Evolutionary conservation across 306 rosid genomes (phyloP).

Genomic region (Citrullus mucosospermus): DNA sequence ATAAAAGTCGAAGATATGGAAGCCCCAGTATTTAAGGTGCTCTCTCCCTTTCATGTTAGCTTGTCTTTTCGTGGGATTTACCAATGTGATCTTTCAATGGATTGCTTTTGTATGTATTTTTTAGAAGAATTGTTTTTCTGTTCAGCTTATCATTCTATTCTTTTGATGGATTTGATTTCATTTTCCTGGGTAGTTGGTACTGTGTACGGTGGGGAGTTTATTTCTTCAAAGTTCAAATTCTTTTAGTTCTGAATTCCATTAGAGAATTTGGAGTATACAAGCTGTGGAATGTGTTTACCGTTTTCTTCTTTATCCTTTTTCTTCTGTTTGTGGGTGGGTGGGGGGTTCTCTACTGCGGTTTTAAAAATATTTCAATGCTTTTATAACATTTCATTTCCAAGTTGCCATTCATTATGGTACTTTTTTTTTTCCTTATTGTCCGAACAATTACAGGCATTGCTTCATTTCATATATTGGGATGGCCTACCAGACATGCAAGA

Average conservation of each 20-base stretch:
- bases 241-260: not conserved
- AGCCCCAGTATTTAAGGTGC: conserved; percentile 83
- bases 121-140: not conserved
- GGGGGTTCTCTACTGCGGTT: not conserved
- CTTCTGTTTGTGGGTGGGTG: no score
- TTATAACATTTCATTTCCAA: not conserved
- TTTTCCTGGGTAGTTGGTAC: not conserved
- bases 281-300: not conserved
- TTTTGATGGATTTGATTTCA: not conserved
- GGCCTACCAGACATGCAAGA: conserved; percentile 5
- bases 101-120: not conserved
- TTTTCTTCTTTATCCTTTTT: no score
- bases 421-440: not conserved
- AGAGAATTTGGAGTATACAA: not conserved
- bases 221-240: not conserved
- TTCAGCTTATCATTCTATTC: not conserved
- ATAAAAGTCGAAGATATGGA: conserved; percentile 65
- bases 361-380: not conserved
- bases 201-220: not conserved
- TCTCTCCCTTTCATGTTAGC: conserved; percentile 1
- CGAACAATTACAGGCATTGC: conserved; percentile 3
- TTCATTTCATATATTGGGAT: conserved; percentile 9
- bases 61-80: not conserved
- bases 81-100: not conserved
- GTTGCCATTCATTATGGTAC: not conserved